Percentiles rank a stretch among this genome's conserved stretches.
Conservation (phyloP, 495 filamentous ascomycete genomes). For the Cudoniella acicularis region DNA sequence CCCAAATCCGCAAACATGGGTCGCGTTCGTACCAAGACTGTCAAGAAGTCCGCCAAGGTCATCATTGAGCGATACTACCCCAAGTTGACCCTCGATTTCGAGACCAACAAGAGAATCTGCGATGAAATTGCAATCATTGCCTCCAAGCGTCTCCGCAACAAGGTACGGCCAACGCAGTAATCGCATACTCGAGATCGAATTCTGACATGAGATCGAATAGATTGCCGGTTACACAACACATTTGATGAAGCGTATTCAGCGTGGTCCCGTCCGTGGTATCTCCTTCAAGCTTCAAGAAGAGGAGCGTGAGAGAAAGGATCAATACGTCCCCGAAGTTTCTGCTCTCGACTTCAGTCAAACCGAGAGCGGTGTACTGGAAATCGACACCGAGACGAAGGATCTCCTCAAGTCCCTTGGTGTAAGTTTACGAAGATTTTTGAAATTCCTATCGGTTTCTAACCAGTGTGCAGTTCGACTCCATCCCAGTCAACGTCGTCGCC, state of each 20-base stretch:
- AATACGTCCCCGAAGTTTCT: constrained; percentile 98
- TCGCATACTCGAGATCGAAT: background rate
- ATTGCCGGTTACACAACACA: constrained; percentile 99
- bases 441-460: constrained; percentile 19
- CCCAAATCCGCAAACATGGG: constrained; percentile 74
- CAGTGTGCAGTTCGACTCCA: constrained; percentile 78
- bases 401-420: constrained; percentile 96
- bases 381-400: constrained; percentile 97
- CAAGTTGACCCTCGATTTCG: constrained; percentile 97
- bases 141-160: constrained; percentile 96
- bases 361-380: constrained; percentile 88
- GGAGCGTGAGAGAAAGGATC: constrained; percentile 99
- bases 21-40: constrained; percentile 97
- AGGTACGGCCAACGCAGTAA: constrained; percentile 50
- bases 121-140: constrained; percentile 99
- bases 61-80: constrained; percentile 99
- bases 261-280: constrained; percentile 98
- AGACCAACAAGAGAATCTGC: constrained; percentile 99
- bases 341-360: constrained; percentile 94
- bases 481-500: constrained; percentile 89
- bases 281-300: constrained; percentile 99
- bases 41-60: constrained; percentile 99
- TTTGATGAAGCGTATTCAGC: constrained; percentile 98
- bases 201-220: constrained; percentile 39
- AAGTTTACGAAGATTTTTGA: constrained; percentile 42